These are phyloP conservation scores for Penicillium daleae DNA, from an alignment of 495 filamentous ascomycete genomes.

Conservation along the genomic window DNA sequence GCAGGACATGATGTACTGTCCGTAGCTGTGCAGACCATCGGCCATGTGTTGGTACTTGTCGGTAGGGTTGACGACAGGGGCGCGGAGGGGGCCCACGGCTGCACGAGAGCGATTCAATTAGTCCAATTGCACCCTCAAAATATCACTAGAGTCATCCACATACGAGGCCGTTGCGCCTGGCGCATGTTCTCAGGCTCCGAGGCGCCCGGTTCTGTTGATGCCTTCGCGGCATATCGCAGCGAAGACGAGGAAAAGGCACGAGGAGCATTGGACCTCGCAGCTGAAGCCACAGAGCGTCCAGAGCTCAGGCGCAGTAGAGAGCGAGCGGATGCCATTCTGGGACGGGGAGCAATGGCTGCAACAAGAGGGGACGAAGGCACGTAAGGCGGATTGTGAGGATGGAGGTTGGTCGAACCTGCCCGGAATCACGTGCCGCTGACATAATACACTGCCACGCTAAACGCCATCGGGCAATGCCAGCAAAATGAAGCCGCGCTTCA, in stretches of 20 bases:
- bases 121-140: slow-evolving; percentile 23
- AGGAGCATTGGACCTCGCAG: slow-evolving; percentile 55
- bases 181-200: slow-evolving; percentile 67
- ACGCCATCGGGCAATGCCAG: slow-evolving; percentile 40
- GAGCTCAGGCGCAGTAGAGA: slow-evolving; percentile 71
- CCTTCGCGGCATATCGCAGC: slow-evolving; percentile 59
- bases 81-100: slow-evolving; percentile 68
- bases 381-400: slow-evolving; percentile 43
- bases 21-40: slow-evolving; percentile 86
- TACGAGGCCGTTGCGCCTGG: slow-evolving; percentile 64
- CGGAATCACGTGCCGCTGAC: slow-evolving; percentile 37
- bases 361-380: slow-evolving; percentile 27
- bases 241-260: slow-evolving; percentile 62
- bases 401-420: slow-evolving; percentile 32
- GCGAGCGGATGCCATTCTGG: slow-evolving; percentile 52
- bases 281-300: slow-evolving; percentile 63
- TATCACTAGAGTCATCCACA: slow-evolving; percentile 31
- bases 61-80: slow-evolving; percentile 84
- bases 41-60: slow-evolving; percentile 89
- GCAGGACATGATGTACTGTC: slow-evolving; percentile 94
- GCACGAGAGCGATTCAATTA: slow-evolving; percentile 16
- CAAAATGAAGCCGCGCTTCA: slow-evolving; percentile 46
- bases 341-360: slow-evolving; percentile 36
- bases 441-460: slow-evolving; percentile 25
- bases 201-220: slow-evolving; percentile 37